phyloP scores from a whole-genome alignment of 1,284 basidiomycete genomes.

The Vanrija sp. region DNA sequence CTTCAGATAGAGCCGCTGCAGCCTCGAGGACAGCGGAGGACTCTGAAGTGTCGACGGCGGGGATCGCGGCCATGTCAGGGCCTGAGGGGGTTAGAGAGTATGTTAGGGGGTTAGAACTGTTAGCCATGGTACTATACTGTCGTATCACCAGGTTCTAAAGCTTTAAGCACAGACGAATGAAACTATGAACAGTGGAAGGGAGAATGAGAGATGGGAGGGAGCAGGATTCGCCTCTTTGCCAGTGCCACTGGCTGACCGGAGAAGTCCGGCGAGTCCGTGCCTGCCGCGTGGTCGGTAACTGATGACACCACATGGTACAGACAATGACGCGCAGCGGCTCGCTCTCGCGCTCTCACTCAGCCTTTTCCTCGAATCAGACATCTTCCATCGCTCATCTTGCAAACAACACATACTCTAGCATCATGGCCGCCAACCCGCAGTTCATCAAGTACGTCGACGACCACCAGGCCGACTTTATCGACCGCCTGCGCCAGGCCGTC shows the following conservation, averaged over 20 bases:
- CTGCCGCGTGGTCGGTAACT: background rate
- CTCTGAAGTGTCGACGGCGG: background rate
- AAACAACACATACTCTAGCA: slow-evolving; percentile 1
- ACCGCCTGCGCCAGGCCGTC: slow-evolving; percentile 75
- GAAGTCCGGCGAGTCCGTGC: background rate
- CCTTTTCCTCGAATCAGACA: too few relatives aligned
- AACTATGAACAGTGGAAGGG: background rate
- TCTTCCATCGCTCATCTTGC: too few relatives aligned
- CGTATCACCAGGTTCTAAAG: too few relatives aligned
- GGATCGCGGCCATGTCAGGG: background rate
- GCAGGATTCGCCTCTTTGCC: background rate
- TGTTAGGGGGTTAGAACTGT: background rate
- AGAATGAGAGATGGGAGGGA: background rate
- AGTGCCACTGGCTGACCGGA: background rate
- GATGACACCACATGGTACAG: background rate
- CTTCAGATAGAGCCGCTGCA: too few relatives aligned
- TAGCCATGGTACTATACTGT: too few relatives aligned
- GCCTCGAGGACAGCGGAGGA: too few relatives aligned
- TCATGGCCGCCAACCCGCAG: slow-evolving; percentile 50
- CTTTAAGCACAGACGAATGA: too few relatives aligned
- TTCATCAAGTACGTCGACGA: slow-evolving; percentile 65
- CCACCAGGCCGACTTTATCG: slow-evolving; percentile 69
- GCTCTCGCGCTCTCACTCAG: too few relatives aligned
- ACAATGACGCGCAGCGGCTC: too few relatives aligned
- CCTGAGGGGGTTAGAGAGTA: background rate